Conservation (phyloP, 306 rosid genomes). For the Malus asiatica region DNA sequence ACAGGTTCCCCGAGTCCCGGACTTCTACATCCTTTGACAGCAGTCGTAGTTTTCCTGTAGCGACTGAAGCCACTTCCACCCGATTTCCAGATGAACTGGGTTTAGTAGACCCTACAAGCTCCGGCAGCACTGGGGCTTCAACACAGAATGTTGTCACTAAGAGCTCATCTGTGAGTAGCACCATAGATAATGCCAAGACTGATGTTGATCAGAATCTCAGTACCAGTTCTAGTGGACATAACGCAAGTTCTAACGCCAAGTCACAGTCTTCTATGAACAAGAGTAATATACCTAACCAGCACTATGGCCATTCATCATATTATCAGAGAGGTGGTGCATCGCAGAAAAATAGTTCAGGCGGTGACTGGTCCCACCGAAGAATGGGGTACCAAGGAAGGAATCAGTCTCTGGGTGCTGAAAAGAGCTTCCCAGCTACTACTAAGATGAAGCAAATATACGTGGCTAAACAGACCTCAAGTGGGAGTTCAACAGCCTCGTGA, state of each 20-base stretch:
- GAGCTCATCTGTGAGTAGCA: slow-evolving; percentile 29
- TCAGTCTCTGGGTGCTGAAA: slow-evolving; percentile 56
- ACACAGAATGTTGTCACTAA: slow-evolving; percentile 24
- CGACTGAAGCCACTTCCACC: slow-evolving; percentile 46
- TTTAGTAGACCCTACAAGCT: slow-evolving; percentile 45
- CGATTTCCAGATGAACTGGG: slow-evolving; percentile 80
- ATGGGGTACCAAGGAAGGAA: slow-evolving; percentile 72
- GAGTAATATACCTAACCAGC: slow-evolving; percentile 42
- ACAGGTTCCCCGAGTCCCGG: slow-evolving; percentile 49
- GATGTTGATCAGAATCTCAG: slow-evolving; percentile 37
- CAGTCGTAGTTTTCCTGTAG: slow-evolving; percentile 46
- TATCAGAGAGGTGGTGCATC: slow-evolving; percentile 60
- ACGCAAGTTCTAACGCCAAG: slow-evolving; percentile 31
- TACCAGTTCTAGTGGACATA: slow-evolving; percentile 38
- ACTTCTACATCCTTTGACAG: slow-evolving; percentile 48
- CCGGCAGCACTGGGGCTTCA: slow-evolving; percentile 39
- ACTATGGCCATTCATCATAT: slow-evolving; percentile 54
- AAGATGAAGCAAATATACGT: slow-evolving; percentile 88
- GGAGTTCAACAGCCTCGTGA: slow-evolving; percentile 44
- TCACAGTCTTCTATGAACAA: slow-evolving; percentile 43
- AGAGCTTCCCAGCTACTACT: slow-evolving; percentile 50
- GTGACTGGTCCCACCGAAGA: slow-evolving; percentile 76
- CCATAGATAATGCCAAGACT: slow-evolving; percentile 34
- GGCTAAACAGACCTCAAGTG: slow-evolving; percentile 71
- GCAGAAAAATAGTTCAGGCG: slow-evolving; percentile 59